Conservation (phyloP, 352 stramenopile species). For the Pythium grandisporangium region DNA sequence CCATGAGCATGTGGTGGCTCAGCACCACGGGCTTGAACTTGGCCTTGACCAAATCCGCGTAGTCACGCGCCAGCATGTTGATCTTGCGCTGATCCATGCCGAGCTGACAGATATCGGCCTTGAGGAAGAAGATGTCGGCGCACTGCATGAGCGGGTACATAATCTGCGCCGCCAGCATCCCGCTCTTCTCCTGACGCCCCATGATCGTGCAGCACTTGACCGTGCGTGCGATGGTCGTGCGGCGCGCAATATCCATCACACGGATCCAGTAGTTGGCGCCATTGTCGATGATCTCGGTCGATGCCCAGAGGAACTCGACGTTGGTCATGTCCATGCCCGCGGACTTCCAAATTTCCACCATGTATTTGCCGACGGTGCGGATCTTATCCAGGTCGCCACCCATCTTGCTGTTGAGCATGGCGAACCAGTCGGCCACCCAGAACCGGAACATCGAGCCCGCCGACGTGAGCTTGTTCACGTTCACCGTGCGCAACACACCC, state of each 20-base stretch:
- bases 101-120: constrained; percentile 99
- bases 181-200: constrained; percentile 88
- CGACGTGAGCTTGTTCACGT: constrained; percentile 92
- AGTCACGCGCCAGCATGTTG: constrained; percentile 98
- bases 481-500: constrained; percentile 94
- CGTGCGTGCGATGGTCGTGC: constrained; percentile 89
- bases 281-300: constrained; percentile 90
- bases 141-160: constrained; percentile 99
- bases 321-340: constrained; percentile 98
- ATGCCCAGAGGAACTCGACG: constrained; percentile 98
- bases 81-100: constrained; percentile 99
- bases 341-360: constrained; percentile 99
- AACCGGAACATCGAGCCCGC: constrained; percentile 97
- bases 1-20: constrained; percentile 99
- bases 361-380: constrained; percentile 91
- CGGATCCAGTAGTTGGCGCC: constrained; percentile 89
- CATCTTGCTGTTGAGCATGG: constrained; percentile 99
- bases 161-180: constrained; percentile 92
- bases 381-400: constrained; percentile 97
- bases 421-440: constrained; percentile 99
- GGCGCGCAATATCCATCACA: constrained; percentile 91
- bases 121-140: constrained; percentile 99
- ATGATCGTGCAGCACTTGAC: constrained; percentile 99
- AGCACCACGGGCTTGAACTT: constrained; percentile 95
- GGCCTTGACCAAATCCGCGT: constrained; percentile 95